Evolutionary conservation across 192 early-diverging fungal species (phyloP).

Genomic region (Mortierella antarctica): DNA sequence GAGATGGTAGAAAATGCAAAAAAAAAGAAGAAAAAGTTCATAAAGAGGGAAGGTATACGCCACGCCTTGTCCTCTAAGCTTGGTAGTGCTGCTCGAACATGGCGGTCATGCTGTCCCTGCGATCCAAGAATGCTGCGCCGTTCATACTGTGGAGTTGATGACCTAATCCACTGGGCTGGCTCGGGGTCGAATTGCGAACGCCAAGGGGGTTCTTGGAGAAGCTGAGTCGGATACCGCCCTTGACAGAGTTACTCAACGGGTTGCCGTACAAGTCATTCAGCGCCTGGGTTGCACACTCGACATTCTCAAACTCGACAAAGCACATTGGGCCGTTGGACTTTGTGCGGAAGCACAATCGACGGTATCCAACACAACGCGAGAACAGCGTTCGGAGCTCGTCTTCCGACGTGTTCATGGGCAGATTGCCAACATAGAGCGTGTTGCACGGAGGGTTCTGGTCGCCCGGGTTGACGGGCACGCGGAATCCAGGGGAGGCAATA

Average conservation of each 20-base stretch:
- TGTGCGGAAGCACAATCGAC: constrained; percentile 87
- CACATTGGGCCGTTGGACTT: constrained; percentile 97
- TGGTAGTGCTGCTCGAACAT: constrained; percentile 53
- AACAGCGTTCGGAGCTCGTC: constrained; percentile 91
- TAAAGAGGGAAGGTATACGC: background rate
- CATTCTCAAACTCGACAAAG: constrained; percentile 99
- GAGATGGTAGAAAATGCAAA: constrained; percentile 2
- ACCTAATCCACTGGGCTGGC: constrained; percentile 38
- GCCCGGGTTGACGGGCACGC: constrained; percentile 65
- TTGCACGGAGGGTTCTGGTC: constrained; percentile 99
- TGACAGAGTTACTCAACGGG: constrained; percentile 83
- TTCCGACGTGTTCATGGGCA: constrained; percentile 90
- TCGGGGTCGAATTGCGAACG: constrained; percentile 66
- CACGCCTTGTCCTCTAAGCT: constrained; percentile 2
- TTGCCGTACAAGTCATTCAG: constrained; percentile 89
- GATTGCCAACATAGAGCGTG: constrained; percentile 97
- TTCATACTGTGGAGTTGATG: constrained; percentile 31
- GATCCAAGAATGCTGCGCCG: constrained; percentile 32
- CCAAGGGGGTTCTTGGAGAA: constrained; percentile 99
- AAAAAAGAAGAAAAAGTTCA: background rate
- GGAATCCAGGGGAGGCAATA: constrained; percentile 59
- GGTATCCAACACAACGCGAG: constrained; percentile 84
- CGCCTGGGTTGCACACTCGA: constrained; percentile 89
- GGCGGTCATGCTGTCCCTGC: constrained; percentile 52
- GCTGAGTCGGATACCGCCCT: constrained; percentile 93